Conservation (phyloP, 768 basidiomycete genomes). For the Crucibulum laeve region DNA sequence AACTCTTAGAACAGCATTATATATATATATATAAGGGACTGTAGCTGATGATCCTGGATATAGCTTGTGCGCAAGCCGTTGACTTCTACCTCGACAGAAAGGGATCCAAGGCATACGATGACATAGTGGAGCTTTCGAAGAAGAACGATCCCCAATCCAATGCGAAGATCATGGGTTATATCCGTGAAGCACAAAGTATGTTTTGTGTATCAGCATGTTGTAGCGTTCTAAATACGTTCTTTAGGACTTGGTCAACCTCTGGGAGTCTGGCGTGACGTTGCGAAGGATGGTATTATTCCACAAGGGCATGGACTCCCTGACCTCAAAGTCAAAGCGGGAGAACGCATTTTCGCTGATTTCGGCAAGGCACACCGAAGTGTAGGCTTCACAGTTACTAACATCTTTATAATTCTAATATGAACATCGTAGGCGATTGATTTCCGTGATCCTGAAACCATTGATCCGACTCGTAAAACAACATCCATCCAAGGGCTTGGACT, state of each 20-base stretch:
- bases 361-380: too few species aligned
- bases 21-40: not conserved
- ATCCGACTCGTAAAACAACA: conserved; percentile 2
- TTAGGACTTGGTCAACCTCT: conserved; percentile 11
- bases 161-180: conserved; percentile 16
- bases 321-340: too few species aligned
- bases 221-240: not conserved
- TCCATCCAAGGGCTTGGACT: conserved; percentile 18
- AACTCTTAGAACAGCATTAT: too few species aligned
- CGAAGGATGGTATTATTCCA: too few species aligned
- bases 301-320: too few species aligned
- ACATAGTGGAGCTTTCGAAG: conserved; percentile 12
- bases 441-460: not conserved
- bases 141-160: conserved; percentile 8
- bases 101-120: conserved; percentile 9
- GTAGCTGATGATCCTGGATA: not conserved
- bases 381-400: too few species aligned
- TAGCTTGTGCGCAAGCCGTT: conserved; percentile 19
- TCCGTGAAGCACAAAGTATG: conserved; percentile 20
- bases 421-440: not conserved
- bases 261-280: conserved; percentile 11
- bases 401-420: not conserved
- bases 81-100: conserved; percentile 19
- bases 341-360: too few species aligned
- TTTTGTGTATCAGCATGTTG: not conserved